Evolutionary conservation across 78 protist species (phyloP).

Genomic region (Isochrysis galbana): DNA sequence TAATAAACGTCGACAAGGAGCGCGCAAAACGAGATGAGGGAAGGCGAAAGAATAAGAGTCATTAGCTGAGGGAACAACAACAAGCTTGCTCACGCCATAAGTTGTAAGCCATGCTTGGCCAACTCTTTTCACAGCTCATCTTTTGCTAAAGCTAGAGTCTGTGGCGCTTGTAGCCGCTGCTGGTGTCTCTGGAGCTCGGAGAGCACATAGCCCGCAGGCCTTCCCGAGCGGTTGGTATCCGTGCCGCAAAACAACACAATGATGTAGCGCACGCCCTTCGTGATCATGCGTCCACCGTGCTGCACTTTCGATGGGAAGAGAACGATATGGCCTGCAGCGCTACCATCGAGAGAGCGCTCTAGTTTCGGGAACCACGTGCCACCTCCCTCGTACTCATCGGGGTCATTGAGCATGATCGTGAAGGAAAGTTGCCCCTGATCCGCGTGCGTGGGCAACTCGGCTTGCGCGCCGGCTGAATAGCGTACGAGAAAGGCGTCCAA

Average conservation of each 20-base stretch:
- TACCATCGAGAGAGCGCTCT: neutral
- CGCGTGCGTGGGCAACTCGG: neutral
- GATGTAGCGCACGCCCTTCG: neutral
- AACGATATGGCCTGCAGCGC: neutral
- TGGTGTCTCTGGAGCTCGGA: neutral
- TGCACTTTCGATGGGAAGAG: neutral
- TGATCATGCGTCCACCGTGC: constrained; percentile 4
- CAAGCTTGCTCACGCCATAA: no score
- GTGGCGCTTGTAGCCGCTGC: neutral
- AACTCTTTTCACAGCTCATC: neutral
- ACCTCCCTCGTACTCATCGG: constrained; percentile 7
- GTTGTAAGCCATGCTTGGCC: no score
- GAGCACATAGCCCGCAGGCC: neutral
- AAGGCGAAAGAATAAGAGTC: no score
- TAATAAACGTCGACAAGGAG: no score
- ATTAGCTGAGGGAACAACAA: no score
- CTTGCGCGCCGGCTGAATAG: neutral
- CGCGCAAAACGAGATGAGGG: no score
- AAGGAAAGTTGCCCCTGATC: constrained; percentile 12
- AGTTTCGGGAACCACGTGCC: neutral
- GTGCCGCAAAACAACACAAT: neutral
- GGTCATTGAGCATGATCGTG: constrained; percentile 10
- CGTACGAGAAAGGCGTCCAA: constrained; percentile 8
- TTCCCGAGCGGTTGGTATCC: neutral
- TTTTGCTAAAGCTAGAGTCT: neutral